Evolutionary conservation across 805 yeast genomes (phyloP), one percentile per base, ranked within the genome.

Genomic region (Kazachstania taianensis): DNA sequence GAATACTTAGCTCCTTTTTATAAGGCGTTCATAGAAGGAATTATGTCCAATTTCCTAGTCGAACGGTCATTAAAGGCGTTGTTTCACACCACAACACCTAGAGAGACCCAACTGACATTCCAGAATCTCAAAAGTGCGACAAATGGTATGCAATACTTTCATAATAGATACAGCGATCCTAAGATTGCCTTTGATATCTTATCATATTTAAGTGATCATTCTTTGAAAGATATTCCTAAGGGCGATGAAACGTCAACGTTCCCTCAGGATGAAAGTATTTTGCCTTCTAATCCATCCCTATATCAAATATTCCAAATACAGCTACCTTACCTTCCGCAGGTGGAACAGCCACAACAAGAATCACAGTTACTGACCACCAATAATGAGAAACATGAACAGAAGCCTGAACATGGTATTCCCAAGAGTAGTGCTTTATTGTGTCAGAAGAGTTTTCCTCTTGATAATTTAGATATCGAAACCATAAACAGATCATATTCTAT

Each of bases 241-340:
- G 50, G 13, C 47, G 52, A 7, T 73, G 38, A 36, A 16, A 51
- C 6, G 73, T 15, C 9, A n/a, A n/a, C n/a, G n/a, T n/a, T n/a
- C n/a, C n/a, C n/a, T n/a, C n/a, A n/a, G n/a, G n/a, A n/a, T n/a
- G n/a, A n/a, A n/a, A n/a, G n/a, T n/a, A n/a, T n/a, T n/a, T n/a
- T n/a, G n/a, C n/a, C n/a, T n/a, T n/a, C n/a, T n/a, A n/a, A n/a
- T n/a, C 37, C 72, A 43, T 73, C 85, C 3, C 56, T 81, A 16
- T 78, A 70, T 48, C 87, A 80, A 54, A 86, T 87, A 1, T 78
- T 81, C 50, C 66, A 67, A 46, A 82, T 84, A 4, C 62, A 72
- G 1, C 5, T 62, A 72, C 2, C 51, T 69, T 24, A 75, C 75
- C 1, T 63, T 30, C 53, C 66, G 12, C 46, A 58, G 41, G 13